Evolutionary conservation across 768 basidiomycete species (phyloP).

Genomic region (Russula dissimulans): DNA sequence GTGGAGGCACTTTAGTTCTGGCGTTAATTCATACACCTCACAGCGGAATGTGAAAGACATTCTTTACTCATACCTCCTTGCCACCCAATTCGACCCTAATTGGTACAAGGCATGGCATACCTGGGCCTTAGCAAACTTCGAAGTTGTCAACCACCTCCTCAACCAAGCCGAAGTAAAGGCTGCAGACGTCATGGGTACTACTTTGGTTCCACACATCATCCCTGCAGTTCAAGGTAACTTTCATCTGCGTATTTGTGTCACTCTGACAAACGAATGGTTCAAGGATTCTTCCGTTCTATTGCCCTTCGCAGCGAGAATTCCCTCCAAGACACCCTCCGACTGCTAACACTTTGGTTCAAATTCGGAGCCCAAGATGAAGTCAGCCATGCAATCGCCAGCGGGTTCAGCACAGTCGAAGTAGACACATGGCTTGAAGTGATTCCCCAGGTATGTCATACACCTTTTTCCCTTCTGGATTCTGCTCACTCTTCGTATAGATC

Average conservation of each 20-base stretch:
- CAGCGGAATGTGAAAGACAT: constrained; percentile 78
- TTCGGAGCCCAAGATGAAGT: constrained; percentile 88
- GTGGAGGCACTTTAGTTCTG: neutral
- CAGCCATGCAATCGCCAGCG: constrained; percentile 77
- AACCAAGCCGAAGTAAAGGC: constrained; percentile 46
- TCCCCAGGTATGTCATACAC: constrained; percentile 60
- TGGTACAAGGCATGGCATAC: constrained; percentile 99
- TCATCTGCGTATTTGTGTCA: neutral
- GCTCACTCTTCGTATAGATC: constrained; percentile 45
- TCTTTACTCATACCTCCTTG: constrained; percentile 71
- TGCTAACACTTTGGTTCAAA: constrained; percentile 97
- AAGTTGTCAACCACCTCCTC: constrained; percentile 80
- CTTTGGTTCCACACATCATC: constrained; percentile 74
- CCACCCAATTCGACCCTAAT: constrained; percentile 84
- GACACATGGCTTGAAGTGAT: constrained; percentile 99
- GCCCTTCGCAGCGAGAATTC: constrained; percentile 83
- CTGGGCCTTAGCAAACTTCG: constrained; percentile 95
- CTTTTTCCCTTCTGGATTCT: neutral
- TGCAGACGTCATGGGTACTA: constrained; percentile 48
- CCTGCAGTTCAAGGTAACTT: constrained; percentile 80
- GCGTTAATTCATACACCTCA: constrained; percentile 15
- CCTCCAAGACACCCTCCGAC: constrained; percentile 85
- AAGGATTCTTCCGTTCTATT: constrained; percentile 94
- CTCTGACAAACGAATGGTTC: constrained; percentile 12
- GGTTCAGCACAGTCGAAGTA: constrained; percentile 83